Conservation (phyloP, 345 rosid genomes). For the Clarkia xantiana region DNA sequence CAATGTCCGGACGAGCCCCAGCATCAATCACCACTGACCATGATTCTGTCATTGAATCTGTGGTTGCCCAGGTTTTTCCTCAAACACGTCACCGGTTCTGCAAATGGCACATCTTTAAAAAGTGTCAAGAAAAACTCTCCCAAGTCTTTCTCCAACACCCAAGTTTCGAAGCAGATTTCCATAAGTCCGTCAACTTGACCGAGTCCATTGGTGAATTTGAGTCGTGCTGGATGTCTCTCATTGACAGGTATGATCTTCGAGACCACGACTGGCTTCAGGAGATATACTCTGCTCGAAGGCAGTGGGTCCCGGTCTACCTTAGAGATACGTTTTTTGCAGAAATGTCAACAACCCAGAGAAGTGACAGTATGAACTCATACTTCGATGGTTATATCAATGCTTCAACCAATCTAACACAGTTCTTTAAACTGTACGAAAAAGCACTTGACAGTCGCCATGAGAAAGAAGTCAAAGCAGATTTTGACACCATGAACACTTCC, state of each 20-base stretch:
- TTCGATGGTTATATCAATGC: conserved; percentile 42
- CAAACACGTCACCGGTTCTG: conserved; percentile 35
- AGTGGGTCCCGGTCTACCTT: conserved; percentile 43
- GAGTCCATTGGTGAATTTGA: conserved; percentile 43
- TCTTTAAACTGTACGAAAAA: conserved; percentile 36
- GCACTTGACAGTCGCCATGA: conserved; percentile 32
- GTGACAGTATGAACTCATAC: conserved; percentile 35
- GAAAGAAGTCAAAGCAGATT: conserved; percentile 44
- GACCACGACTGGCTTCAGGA: conserved; percentile 45
- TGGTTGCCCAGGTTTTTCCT: conserved; percentile 31
- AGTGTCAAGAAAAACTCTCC: conserved; percentile 37
- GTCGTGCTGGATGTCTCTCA: conserved; percentile 32
- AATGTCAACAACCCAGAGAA: conserved; percentile 33
- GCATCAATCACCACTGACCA: conserved; percentile 35
- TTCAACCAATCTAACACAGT: conserved; percentile 27
- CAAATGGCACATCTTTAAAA: conserved; percentile 35
- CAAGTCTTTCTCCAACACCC: conserved; percentile 32
- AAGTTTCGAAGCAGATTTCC: conserved; percentile 33
- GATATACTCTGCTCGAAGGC: conserved; percentile 28
- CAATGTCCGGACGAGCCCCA: conserved; percentile 35
- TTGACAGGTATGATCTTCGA: conserved; percentile 29
- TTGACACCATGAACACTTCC: conserved; percentile 29
- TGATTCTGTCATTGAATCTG: conserved; percentile 27
- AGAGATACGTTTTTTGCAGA: conserved; percentile 39
- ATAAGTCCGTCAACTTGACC: conserved; percentile 34